A percentile compares a stretch with the other conserved stretches of the same genome.
Evolutionary conservation across 2,329 filamentous ascomycete species (phyloP).

Genomic region (Akanthomyces muscarius): DNA sequence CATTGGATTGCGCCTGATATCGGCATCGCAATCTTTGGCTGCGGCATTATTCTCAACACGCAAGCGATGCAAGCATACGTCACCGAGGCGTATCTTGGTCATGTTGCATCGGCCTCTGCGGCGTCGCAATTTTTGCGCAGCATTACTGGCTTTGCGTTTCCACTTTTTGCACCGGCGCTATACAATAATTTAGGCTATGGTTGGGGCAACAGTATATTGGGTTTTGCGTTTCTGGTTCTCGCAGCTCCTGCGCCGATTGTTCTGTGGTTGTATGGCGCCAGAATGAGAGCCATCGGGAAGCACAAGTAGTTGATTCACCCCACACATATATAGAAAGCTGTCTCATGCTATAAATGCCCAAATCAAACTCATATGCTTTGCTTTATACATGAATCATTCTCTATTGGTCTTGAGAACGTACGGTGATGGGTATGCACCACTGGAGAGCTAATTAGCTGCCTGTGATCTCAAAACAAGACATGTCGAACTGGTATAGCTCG

Average conservation of each 20-base stretch:
- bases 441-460: no score
- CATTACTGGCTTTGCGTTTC: slow-evolving; percentile 22
- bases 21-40: slow-evolving; percentile 49
- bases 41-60: slow-evolving; percentile 50
- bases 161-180: slow-evolving; percentile 22
- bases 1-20: slow-evolving; percentile 58
- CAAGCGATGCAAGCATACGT: slow-evolving; percentile 51
- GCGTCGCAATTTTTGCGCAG: slow-evolving; percentile 22
- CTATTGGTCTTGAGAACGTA: no score
- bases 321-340: background rate
- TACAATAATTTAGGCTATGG: slow-evolving; percentile 23
- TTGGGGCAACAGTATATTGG: slow-evolving; percentile 18
- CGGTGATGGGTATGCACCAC: no score
- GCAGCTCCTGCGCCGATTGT: slow-evolving; percentile 8
- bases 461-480: no score
- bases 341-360: no score
- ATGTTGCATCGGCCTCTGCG: slow-evolving; percentile 21
- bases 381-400: no score
- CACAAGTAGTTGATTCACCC: background rate
- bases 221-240: slow-evolving; percentile 5
- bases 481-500: no score
- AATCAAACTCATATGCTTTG: no score
- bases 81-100: slow-evolving; percentile 19
- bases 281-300: slow-evolving; percentile 9
- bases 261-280: slow-evolving; percentile 11